Base-by-base conservation (phyloP, 345 rosid species). In the Rhodamnia argentea region DNA sequence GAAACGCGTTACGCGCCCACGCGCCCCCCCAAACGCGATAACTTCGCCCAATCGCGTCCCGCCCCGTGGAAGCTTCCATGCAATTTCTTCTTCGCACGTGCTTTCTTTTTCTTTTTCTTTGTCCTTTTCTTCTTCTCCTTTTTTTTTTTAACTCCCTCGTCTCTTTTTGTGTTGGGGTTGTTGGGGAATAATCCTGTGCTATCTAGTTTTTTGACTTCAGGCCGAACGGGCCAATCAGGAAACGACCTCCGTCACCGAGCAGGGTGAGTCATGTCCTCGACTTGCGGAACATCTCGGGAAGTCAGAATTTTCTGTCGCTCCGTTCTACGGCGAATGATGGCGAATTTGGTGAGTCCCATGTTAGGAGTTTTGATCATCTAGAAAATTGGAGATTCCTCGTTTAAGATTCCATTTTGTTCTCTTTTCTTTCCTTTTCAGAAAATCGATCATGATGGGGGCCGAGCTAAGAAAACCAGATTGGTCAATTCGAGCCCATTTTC, bases 401-500 rank as follows among this genome's bases (percentile, higher is more conserved):
- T 58, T 14, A 5, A 26, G 14, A 26, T 24, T 24, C 13, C 5
- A 4, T 59, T 60, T 29, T 29, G 27, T 29, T 29, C 14, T 20
- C 3, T 62, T 29, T 3, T 3, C 4, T 13, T 59, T n/a, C 9
- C 7, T 14, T 2, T 27, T 3, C 27, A 60, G 10, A 62, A 27
- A 13, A 62, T 62, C 40, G 15, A 27, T 27, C 74, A 7, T 27
- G 74, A 27, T 14, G 11, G 10, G 10, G 70, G 40, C 15, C 0
- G 11, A 62, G 75, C 22, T 29, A 62, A 62, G 22, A 29, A 29
- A 62, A 15, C 7, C 2, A 15, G 5, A 62, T 27, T 0, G 15
- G 1, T 15, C 8, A 18, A 29, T 29, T 40, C 29, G 2, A 1
- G 2, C 22, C 27, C 5, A 0, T 3, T 4, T 62, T 29, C 0